Evolutionary conservation across 2,329 filamentous ascomycete genomes (phyloP).

Genomic region (Arthrobotrys musiformis): DNA sequence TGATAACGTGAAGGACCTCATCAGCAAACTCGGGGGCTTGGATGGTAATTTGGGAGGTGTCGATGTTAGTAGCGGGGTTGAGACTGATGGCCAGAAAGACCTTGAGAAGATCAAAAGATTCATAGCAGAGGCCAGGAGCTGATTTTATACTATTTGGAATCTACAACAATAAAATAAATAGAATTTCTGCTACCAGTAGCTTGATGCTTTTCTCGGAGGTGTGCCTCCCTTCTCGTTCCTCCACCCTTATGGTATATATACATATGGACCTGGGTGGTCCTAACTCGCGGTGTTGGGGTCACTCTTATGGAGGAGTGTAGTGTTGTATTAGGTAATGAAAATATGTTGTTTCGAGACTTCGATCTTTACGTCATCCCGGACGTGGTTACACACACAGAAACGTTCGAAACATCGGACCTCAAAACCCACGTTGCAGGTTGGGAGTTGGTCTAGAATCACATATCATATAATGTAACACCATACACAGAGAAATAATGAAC

Average conservation of each 20-base stretch:
- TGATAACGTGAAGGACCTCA: slow-evolving; percentile 76
- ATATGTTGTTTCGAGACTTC: no score
- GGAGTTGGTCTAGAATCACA: neutral
- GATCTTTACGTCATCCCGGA: no score
- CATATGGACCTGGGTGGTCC: no score
- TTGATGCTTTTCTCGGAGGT: no score
- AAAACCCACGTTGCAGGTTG: no score
- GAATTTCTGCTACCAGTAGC: neutral
- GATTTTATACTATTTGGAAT: neutral
- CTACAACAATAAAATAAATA: neutral
- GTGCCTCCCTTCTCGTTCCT: no score
- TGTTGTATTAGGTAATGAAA: no score
- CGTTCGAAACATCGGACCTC: no score
- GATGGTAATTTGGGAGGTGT: slow-evolving; percentile 78
- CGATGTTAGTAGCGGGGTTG: slow-evolving; percentile 94
- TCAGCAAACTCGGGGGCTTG: slow-evolving; percentile 72
- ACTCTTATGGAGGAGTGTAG: no score
- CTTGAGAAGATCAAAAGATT: slow-evolving; percentile 83
- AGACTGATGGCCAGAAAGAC: slow-evolving; percentile 82
- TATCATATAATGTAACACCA: neutral
- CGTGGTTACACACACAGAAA: no score
- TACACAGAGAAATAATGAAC: neutral
- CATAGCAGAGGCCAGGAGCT: slow-evolving; percentile 63
- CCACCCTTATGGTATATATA: no score
- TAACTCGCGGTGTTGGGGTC: no score